These are phyloP conservation scores for Benincasa hispida DNA, from an alignment of 306 rosid species.

Conservation along the genomic window DNA sequence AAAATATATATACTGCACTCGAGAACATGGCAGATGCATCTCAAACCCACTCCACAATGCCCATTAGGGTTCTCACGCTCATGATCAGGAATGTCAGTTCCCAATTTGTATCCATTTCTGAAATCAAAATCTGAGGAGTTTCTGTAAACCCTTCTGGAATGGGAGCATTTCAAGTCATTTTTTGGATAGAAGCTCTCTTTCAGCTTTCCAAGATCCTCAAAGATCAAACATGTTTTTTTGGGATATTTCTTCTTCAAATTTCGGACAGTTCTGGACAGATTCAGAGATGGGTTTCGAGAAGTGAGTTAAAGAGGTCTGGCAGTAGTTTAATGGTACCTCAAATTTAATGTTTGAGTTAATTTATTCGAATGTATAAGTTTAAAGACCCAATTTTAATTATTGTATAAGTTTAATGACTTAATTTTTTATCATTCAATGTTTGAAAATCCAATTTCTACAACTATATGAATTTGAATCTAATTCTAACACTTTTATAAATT, in stretches of 20 bases:
- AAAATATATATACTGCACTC: conserved; percentile 84
- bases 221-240: conserved; percentile 21
- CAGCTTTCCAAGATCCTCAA: conserved; percentile 26
- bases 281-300: conserved; percentile 18
- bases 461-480: too few relatives aligned
- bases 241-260: conserved; percentile 12
- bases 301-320: conserved; percentile 27
- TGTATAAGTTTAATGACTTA: too few relatives aligned
- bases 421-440: too few relatives aligned
- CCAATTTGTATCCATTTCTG: conserved; percentile 19
- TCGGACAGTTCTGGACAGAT: conserved; percentile 8
- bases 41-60: conserved; percentile 61
- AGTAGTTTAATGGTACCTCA: too few relatives aligned
- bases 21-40: conserved; percentile 53
- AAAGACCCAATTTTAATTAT: too few relatives aligned
- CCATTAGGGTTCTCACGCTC: conserved; percentile 53
- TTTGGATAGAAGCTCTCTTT: conserved; percentile 36
- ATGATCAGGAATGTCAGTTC: conserved; percentile 42
- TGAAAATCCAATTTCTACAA: too few relatives aligned
- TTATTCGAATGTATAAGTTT: too few relatives aligned
- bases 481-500: too few relatives aligned
- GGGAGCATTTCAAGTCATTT: conserved; percentile 39
- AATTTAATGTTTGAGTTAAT: too few relatives aligned
- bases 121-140: conserved; percentile 12
- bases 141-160: conserved; percentile 28